A percentile compares a stretch with the other conserved stretches of the same genome.
Evolutionary conservation across 192 early-diverging fungal species (phyloP).

Genomic region (Piromyces finnis): DNA sequence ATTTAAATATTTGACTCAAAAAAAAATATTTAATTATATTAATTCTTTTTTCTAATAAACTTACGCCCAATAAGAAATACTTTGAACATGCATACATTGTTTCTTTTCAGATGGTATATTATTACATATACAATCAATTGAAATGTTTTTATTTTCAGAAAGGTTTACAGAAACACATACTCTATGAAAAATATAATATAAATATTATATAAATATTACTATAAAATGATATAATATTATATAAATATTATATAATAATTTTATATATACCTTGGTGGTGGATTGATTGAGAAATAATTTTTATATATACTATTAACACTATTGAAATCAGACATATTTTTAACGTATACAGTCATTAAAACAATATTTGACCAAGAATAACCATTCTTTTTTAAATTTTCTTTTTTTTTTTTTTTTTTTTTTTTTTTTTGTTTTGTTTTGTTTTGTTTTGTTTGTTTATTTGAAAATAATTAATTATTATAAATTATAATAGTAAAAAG

Average conservation of each 20-base stretch:
- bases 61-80: conserved; percentile 72
- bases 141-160: conserved; percentile 16
- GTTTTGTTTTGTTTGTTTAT: conserved; percentile 1
- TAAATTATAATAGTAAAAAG: no score
- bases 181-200: conserved; percentile 7
- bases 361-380: conserved; percentile 37
- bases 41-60: no score
- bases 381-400: no score
- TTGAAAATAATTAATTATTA: no score
- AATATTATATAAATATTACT: neutral
- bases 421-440: neutral
- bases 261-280: conserved; percentile 38
- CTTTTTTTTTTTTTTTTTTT: conserved; percentile 16
- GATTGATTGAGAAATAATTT: conserved; percentile 49
- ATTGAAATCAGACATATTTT: conserved; percentile 45
- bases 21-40: no score
- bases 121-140: conserved; percentile 44
- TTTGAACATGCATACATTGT: conserved; percentile 59
- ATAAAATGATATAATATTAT: no score
- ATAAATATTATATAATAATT: no score
- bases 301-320: conserved; percentile 45
- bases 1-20: no score
- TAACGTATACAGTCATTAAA: conserved; percentile 44
- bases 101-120: conserved; percentile 4
- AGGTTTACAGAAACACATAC: conserved; percentile 38